Conservation (phyloP, 1,284 basidiomycete genomes). For the Laetiporus sulphureus region DNA sequence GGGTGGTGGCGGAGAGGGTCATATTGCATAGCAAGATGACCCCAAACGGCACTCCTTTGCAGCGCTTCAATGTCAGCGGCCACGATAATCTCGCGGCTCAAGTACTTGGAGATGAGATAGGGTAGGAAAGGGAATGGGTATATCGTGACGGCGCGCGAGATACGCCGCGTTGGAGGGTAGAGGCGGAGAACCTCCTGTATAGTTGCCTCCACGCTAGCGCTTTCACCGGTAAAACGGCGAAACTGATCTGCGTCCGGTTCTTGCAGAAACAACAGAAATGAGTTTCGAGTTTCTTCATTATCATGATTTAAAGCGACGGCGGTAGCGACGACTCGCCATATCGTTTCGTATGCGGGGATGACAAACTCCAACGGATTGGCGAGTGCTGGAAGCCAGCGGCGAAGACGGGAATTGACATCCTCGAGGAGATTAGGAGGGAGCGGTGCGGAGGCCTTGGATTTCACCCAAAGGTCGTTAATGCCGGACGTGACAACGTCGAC, state of each 20-base stretch:
- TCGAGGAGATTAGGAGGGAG: slow-evolving; percentile 12
- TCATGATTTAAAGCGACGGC: slow-evolving; percentile 32
- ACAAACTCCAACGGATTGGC: slow-evolving; percentile 41
- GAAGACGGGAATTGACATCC: slow-evolving; percentile 23
- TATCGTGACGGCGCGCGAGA: slow-evolving; percentile 22
- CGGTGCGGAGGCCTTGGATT: slow-evolving; percentile 27
- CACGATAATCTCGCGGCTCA: slow-evolving; percentile 1
- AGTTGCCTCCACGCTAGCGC: slow-evolving; percentile 32
- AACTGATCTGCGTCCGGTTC: slow-evolving; percentile 32
- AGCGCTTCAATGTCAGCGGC: slow-evolving; percentile 39
- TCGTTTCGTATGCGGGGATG: slow-evolving; percentile 51
- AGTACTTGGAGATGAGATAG: slow-evolving; percentile 6
- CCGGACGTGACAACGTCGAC: slow-evolving; percentile 27
- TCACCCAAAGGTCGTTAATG: slow-evolving; percentile 37
- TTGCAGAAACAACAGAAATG: slow-evolving; percentile 33
- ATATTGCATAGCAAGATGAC: slow-evolving; percentile 27
- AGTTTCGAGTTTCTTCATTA: slow-evolving; percentile 17
- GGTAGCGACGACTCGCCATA: slow-evolving; percentile 54
- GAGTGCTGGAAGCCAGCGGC: slow-evolving; percentile 31
- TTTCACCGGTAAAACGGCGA: slow-evolving; percentile 9
- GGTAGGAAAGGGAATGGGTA: slow-evolving; percentile 13
- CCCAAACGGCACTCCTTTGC: slow-evolving; percentile 28
- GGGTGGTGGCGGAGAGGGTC: slow-evolving; percentile 35
- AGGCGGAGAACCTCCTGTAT: slow-evolving; percentile 39
- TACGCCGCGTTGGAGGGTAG: slow-evolving; percentile 40